Evolutionary conservation across 306 rosid species (phyloP).

Genomic region (Argentina anserina): DNA sequence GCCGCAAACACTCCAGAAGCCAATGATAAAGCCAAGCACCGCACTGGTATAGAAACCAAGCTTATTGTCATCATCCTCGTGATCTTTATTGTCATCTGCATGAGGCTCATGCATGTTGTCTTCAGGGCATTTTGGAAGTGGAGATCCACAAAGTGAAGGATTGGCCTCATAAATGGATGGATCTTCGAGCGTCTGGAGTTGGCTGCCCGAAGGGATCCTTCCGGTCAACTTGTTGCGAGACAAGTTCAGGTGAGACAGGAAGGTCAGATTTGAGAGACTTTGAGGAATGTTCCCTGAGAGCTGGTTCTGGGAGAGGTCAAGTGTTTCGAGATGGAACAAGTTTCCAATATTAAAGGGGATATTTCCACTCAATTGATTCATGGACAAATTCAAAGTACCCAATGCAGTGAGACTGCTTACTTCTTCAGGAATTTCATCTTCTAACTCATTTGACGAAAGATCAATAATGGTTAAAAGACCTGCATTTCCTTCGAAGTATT

Average conservation of each 20-base stretch:
- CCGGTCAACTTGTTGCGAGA: neutral
- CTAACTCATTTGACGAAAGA: neutral
- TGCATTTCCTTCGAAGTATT: rapidly evolving
- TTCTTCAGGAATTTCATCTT: neutral
- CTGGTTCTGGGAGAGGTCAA: conserved; percentile 7
- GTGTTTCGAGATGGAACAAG: neutral
- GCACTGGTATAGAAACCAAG: neutral
- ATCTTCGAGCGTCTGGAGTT: neutral
- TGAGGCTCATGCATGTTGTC: neutral
- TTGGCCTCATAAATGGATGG: neutral
- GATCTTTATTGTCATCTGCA: too few relatives aligned
- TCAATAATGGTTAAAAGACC: rapidly evolving
- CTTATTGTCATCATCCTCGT: neutral
- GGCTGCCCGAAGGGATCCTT: neutral
- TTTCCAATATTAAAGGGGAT: neutral
- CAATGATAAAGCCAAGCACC: neutral
- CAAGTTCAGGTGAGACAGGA: neutral
- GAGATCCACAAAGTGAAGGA: neutral
- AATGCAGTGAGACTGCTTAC: neutral
- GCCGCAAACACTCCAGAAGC: neutral
- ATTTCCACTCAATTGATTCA: neutral
- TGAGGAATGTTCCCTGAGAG: neutral
- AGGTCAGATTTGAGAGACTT: neutral
- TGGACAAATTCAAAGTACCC: neutral
- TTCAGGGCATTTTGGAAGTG: neutral